phyloP scores from a whole-genome alignment of 148 eudicot species.

The Camellia japonica region DNA sequence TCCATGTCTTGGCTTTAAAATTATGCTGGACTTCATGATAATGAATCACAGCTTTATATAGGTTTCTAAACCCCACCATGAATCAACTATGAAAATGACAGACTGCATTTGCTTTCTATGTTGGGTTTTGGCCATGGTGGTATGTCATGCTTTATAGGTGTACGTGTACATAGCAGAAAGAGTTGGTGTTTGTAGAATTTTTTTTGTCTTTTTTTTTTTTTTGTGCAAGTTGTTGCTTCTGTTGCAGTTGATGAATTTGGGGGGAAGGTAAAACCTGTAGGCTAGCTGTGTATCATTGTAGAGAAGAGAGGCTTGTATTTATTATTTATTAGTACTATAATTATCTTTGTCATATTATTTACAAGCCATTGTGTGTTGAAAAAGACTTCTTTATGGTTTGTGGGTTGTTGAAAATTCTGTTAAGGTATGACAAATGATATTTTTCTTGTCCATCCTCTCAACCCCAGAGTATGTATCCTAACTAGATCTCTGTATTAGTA shows the following conservation, averaged over 20 bases:
- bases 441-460: background rate
- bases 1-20: constrained; percentile 6
- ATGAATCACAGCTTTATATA: constrained; percentile 11
- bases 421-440: background rate
- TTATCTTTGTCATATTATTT: background rate
- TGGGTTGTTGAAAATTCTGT: background rate
- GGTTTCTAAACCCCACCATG: constrained; percentile 3
- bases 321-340: constrained; percentile 9
- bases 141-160: background rate
- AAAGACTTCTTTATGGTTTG: background rate
- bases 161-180: background rate
- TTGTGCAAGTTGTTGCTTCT: background rate
- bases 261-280: background rate
- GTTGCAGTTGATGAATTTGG: background rate
- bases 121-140: background rate
- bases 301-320: constrained; percentile 30
- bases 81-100: background rate
- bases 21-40: constrained; percentile 1
- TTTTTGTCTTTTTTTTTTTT: background rate
- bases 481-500: background rate
- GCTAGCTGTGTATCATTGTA: background rate
- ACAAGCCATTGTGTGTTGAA: background rate
- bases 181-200: constrained; percentile 5
- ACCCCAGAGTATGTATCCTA: background rate
- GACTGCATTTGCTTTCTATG: constrained; percentile 8